A percentile compares a stretch with the other conserved stretches of the same genome.
phyloP scores from a whole-genome alignment of 176 grass and related monocot genomes.

The Musa itinerans region DNA sequence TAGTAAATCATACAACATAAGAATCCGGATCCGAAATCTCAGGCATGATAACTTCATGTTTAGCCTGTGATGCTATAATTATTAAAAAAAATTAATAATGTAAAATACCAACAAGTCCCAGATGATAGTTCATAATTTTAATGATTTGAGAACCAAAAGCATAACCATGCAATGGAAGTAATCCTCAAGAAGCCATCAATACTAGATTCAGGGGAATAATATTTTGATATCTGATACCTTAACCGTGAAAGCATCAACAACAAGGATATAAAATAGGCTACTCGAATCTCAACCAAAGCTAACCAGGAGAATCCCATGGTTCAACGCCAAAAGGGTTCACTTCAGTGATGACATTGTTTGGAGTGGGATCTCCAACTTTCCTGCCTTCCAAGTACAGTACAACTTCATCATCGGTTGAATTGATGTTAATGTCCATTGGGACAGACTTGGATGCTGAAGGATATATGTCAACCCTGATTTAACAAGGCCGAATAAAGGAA shows the following conservation, averaged over 20 bases:
- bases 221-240: slow-evolving; percentile 3
- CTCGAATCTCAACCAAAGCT: slow-evolving; percentile 17
- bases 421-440: slow-evolving; percentile 13
- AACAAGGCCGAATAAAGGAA: background rate
- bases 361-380: slow-evolving; percentile 26
- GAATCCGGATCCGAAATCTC: too few species aligned
- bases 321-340: slow-evolving; percentile 17
- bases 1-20: too few species aligned
- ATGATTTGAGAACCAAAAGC: background rate
- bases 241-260: slow-evolving; percentile 1
- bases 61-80: too few species aligned
- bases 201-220: background rate
- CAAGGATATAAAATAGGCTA: slow-evolving; percentile 16
- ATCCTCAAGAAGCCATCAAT: background rate
- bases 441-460: slow-evolving; percentile 9
- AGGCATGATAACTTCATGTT: too few species aligned
- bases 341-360: slow-evolving; percentile 24
- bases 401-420: slow-evolving; percentile 36
- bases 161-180: background rate
- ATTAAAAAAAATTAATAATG: too few species aligned
- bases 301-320: slow-evolving; percentile 27
- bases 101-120: background rate
- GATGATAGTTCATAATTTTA: background rate
- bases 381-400: slow-evolving; percentile 34
- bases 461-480: slow-evolving; percentile 24